Percentiles rank a stretch among this genome's conserved stretches.
Conservation (phyloP, 495 filamentous ascomycete species). For the Penicillium chermesinum region DNA sequence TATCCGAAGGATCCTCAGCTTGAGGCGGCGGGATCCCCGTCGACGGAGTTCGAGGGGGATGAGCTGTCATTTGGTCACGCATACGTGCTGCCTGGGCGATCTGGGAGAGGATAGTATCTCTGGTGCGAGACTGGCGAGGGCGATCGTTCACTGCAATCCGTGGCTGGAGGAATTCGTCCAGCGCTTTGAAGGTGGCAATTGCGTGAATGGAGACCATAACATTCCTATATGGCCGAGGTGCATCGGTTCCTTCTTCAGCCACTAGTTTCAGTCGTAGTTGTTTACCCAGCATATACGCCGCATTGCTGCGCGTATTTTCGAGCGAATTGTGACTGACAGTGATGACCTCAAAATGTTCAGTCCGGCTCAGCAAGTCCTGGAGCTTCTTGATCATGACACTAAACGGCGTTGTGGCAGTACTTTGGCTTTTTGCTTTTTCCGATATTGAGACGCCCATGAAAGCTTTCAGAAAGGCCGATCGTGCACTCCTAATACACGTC, state of each 20-base stretch:
- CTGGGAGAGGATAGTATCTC: slow-evolving; percentile 66
- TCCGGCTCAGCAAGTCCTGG: slow-evolving; percentile 90
- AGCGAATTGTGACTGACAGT: slow-evolving; percentile 92
- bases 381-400: slow-evolving; percentile 89
- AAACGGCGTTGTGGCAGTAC: slow-evolving; percentile 72
- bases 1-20: background rate
- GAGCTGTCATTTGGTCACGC: slow-evolving; percentile 36
- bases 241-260: slow-evolving; percentile 84
- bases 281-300: slow-evolving; percentile 92
- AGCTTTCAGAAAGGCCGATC: slow-evolving; percentile 84
- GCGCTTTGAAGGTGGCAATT: slow-evolving; percentile 93
- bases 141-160: slow-evolving; percentile 81
- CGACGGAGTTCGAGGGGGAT: slow-evolving; percentile 24
- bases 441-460: slow-evolving; percentile 78
- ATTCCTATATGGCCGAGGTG: slow-evolving; percentile 77
- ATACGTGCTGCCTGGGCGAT: slow-evolving; percentile 71
- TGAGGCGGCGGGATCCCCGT: slow-evolving; percentile 20
- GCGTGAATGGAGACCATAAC: slow-evolving; percentile 99
- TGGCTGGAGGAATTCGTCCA: slow-evolving; percentile 94
- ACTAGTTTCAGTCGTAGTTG: slow-evolving; percentile 86
- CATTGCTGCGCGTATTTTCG: slow-evolving; percentile 87
- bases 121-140: slow-evolving; percentile 58
- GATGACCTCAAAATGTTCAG: slow-evolving; percentile 95
- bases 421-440: slow-evolving; percentile 56
- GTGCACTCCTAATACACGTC: slow-evolving; percentile 49